A percentile compares a stretch with the other conserved stretches of the same genome.
Evolutionary conservation across 352 stramenopile genomes (phyloP).

Genomic region (Phytophthora pluvialis): DNA sequence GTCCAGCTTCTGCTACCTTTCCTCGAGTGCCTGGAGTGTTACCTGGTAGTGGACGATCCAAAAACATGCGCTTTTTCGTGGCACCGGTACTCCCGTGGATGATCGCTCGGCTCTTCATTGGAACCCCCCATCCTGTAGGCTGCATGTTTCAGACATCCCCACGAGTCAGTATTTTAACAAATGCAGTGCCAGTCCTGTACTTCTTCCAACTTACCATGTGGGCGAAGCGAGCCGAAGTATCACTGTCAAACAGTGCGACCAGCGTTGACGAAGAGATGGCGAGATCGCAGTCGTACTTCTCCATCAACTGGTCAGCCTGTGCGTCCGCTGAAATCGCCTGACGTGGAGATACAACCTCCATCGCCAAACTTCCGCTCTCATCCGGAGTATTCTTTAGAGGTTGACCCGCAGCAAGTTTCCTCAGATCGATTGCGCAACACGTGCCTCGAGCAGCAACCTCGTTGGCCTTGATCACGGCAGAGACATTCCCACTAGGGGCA

Average conservation of each 20-base stretch:
- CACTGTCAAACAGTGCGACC: constrained; percentile 70
- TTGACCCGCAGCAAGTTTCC: constrained; percentile 14
- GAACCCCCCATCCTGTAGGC: constrained; percentile 55
- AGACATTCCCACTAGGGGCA: not conserved
- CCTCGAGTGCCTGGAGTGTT: constrained; percentile 38
- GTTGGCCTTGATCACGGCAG: constrained; percentile 39
- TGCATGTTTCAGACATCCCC: constrained; percentile 19
- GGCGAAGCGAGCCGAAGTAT: constrained; percentile 37
- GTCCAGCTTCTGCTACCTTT: constrained; percentile 37
- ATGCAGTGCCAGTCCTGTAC: not conserved
- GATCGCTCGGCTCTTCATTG: constrained; percentile 59
- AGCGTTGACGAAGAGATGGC: constrained; percentile 76
- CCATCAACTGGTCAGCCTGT: constrained; percentile 65
- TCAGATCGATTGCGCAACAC: constrained; percentile 29
- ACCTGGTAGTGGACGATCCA: constrained; percentile 55
- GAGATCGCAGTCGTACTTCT: constrained; percentile 71
- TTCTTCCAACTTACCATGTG: constrained; percentile 29
- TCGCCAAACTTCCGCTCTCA: constrained; percentile 16
- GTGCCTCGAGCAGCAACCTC: constrained; percentile 48
- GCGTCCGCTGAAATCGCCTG: constrained; percentile 65
- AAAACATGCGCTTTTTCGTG: constrained; percentile 57
- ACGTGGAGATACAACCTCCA: constrained; percentile 26
- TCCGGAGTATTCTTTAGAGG: constrained; percentile 12
- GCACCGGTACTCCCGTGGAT: constrained; percentile 28
- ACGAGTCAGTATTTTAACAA: constrained; percentile 3